Base-by-base conservation (phyloP, 2,329 filamentous ascomycete genomes). In the Parasarocladium wereldwijsianum region DNA sequence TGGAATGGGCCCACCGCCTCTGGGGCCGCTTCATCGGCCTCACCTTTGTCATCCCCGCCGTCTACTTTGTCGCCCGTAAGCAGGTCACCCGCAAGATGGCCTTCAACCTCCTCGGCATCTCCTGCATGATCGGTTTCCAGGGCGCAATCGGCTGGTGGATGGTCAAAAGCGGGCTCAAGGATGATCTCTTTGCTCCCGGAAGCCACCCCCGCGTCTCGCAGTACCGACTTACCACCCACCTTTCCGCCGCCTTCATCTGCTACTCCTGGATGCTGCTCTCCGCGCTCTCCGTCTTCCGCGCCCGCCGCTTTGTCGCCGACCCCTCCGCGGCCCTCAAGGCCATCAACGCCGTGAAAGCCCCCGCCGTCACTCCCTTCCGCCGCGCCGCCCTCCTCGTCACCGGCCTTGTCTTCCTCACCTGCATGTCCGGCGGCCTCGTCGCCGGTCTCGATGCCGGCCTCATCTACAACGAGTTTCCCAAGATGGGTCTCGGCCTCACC, bases 81-180 rank as follows among this genome's bases (percentile, higher is more conserved):
- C 72, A 73, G 37, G 86, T 96, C 26, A 80, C 82, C 15, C 64
- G 64, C 31, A 72, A 70, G 31, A 92, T 93, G 76, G 76, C 84
- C 11, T 51, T 64, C 42, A 77, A 81, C 38, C 64, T 98, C 10
- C 58, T 73, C 23, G 87, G 85, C 9, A 96, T 98, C 38, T 82
- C 83, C 24, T 72, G 68, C 28, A 64, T 96, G 43, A 94, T 98
- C 45, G 90, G 84, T 32, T 90, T 93, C 53, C 90, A 98, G 54
- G 90, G 90, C 25, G 71, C 90, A 45, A 76, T 98, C 39, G 90
- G 90, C 32, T 98, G 90, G 90, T 98, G 90, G 85, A 98, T 98
- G 90, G 90, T 98, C 43, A 92, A 92, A 56, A 92, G 82, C 8
- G 90, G 90, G 2, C 64, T 98, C 38, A 92, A 87, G 51, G 90